phyloP scores from a whole-genome alignment of 129 eudicot species.

The Chrysanthemum seticuspe region DNA sequence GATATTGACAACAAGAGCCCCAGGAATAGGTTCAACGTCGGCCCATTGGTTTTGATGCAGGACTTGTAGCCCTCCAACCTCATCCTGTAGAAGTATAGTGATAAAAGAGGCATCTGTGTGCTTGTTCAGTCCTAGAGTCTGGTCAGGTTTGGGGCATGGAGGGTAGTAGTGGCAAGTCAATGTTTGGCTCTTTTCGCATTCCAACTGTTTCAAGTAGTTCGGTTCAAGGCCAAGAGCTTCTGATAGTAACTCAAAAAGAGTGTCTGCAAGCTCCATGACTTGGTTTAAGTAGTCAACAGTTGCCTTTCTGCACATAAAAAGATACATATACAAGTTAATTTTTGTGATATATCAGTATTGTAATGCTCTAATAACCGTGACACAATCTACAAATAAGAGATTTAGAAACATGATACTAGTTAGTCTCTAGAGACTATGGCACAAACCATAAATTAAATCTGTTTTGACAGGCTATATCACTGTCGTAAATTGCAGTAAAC shows the following conservation, averaged over 20 bases:
- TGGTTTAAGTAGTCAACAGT: slow-evolving; percentile 37
- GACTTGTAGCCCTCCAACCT: slow-evolving; percentile 52
- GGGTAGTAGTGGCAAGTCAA: slow-evolving; percentile 51
- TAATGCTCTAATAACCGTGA: neutral
- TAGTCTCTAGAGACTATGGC: too few relatives aligned
- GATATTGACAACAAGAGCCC: slow-evolving; percentile 41
- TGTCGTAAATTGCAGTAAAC: too few relatives aligned
- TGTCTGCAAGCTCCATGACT: slow-evolving; percentile 29
- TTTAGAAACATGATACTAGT: too few relatives aligned
- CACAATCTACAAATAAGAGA: neutral
- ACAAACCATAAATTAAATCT: too few relatives aligned
- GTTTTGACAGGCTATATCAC: too few relatives aligned
- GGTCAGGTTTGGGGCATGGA: slow-evolving; percentile 57
- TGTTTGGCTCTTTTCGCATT: slow-evolving; percentile 29
- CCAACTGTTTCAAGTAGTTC: slow-evolving; percentile 32
- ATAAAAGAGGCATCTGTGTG: slow-evolving; percentile 48
- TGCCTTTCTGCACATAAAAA: slow-evolving; percentile 30
- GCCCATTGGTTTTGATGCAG: slow-evolving; percentile 47
- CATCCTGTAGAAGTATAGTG: slow-evolving; percentile 47
- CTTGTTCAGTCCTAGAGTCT: slow-evolving; percentile 38
- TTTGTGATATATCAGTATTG: slow-evolving; percentile 9
- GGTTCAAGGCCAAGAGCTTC: slow-evolving; percentile 53
- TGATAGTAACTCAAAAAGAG: slow-evolving; percentile 40
- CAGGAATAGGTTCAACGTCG: slow-evolving; percentile 33
- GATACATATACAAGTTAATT: neutral